Evolutionary conservation across 2,329 filamentous ascomycete genomes (phyloP), one percentile per base, ranked within the genome.

Genomic region (Exophiala aquamarina): DNA sequence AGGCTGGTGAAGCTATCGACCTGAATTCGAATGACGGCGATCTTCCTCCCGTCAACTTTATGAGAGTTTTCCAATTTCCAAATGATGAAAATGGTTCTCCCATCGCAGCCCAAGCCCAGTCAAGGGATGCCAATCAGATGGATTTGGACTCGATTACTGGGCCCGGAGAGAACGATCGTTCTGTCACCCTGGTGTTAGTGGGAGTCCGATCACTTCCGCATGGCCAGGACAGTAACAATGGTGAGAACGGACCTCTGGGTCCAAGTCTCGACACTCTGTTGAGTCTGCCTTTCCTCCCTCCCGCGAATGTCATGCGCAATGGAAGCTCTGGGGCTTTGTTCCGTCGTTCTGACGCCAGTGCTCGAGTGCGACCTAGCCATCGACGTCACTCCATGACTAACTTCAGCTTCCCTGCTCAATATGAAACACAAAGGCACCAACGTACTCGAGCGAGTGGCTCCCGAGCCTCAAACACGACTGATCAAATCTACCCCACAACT

Each of bases 181-280:
- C 83, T 66, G 79, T 86, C 31, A 84, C 83, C 7, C 76, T 86
- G 52, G 84, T 86, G 34, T 83, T 86, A 42, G 83, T 86, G 32
- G 83, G 83, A 44, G 84, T 86, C 45, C 72, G 83, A 43, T 84
- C 82, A 19, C 82, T 86, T 48, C 81, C 77, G 23, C 75, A 63
- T 39, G 73, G 74, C 43, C 73, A 75, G 36, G 67, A 66, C 33
- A 70, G 58, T 61, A 71, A 59, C 73, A 50, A 72, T 68, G 52
- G 51, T 18, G 59, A 59, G 10, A 58, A 56, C 35, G 56, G 50
- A 5, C 47, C 49, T 4, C 49, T 69, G 29, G 70, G 61, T 33
- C 57, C 66, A 34, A 67, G 68, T 41, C 55, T 76, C 29, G 70
- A 74, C 63, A 66, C 72, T 60, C 66, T 67, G 58, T 70, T 67